Evolutionary conservation across 2,329 filamentous ascomycete species (phyloP), one percentile per base, ranked within the genome.

Genomic region (Metarhizium album): DNA sequence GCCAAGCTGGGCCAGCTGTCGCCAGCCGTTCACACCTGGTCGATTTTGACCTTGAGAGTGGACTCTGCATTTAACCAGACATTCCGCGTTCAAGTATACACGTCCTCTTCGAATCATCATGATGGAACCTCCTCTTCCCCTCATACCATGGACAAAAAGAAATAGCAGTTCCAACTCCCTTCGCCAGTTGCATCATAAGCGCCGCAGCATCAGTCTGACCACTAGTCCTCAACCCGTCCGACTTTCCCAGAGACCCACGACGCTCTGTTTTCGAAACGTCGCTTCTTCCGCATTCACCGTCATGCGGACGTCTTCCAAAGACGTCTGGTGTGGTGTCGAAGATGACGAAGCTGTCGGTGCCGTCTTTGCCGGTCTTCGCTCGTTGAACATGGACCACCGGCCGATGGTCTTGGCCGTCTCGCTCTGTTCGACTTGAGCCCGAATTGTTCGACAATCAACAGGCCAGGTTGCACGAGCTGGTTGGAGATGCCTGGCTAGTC

Each of bases 241-340:
- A 31, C 72, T 74, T 58, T 79, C 75, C 68, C 71, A 74, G 1
- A 80, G 61, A 0, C 75, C 76, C 58, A 79, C 65, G 14, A 70
- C 72, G 22, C 75, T 79, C 60, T 77, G 70, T 45, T 59, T 60
- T n/a, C 76, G 60, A 51, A 80, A 78, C 0, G 73, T 72, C 2
- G 76, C 68, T 55, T 77, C 70, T 46, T 78, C 68, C 0, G 72
- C 70, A 24, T 59, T 60, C 2, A 71, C 69, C 2, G 57, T 61
- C 68, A 78, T 74, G 4, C 55, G 62, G 1, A 71, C 64, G 5
- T 60, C 57, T 1, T 59, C 55, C 2, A 53, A 4, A 2, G 58
- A 42, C 3, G 58, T 51, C 2, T 37, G 45, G 6, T 22, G 16
- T 18, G 42, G 5, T 27, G 40, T 46, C 1, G 18, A n/a, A 24